phyloP scores from a whole-genome alignment of 805 yeast genomes.

The Yamadazyma akitaensis region DNA sequence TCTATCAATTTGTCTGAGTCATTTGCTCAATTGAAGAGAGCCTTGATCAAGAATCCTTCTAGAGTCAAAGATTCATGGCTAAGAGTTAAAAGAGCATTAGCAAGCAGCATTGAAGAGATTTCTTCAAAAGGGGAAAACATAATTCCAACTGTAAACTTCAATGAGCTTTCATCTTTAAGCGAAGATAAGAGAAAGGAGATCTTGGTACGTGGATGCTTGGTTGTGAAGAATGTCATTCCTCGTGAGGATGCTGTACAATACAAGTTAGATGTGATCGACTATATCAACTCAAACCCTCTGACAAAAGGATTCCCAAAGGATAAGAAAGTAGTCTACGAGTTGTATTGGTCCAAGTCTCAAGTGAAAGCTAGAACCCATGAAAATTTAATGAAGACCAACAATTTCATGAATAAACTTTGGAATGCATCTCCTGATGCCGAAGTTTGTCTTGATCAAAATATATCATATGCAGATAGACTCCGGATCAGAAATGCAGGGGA shows the following conservation, averaged over 20 bases:
- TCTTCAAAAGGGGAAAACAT: conserved; percentile 17
- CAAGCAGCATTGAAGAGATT: conserved; percentile 13
- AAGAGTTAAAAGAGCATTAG: background rate
- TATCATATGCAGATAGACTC: conserved; percentile 41
- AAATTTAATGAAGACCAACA: conserved; percentile 18
- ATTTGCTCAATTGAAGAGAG: conserved; percentile 1
- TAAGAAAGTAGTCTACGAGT: conserved; percentile 28
- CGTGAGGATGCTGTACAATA: conserved; percentile 14
- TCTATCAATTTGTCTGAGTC: background rate
- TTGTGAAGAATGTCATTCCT: conserved; percentile 18
- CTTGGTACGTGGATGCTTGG: conserved; percentile 15
- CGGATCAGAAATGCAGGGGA: conserved; percentile 39
- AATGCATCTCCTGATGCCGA: conserved; percentile 20
- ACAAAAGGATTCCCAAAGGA: conserved; percentile 28
- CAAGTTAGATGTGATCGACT: conserved; percentile 16
- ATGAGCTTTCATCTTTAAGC: conserved; percentile 14
- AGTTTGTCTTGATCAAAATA: conserved; percentile 24
- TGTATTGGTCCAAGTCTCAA: conserved; percentile 42
- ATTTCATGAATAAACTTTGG: conserved; percentile 13
- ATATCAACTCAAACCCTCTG: conserved; percentile 22
- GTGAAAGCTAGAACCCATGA: conserved; percentile 38
- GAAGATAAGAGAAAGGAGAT: conserved; percentile 9
- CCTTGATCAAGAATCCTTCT: background rate
- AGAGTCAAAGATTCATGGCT: conserved; percentile 5
- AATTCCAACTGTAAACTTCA: conserved; percentile 22